Percentiles rank a stretch among this genome's conserved stretches.
phyloP scores from a whole-genome alignment of 2,329 filamentous ascomycete genomes.

The Cladosporium sp. region DNA sequence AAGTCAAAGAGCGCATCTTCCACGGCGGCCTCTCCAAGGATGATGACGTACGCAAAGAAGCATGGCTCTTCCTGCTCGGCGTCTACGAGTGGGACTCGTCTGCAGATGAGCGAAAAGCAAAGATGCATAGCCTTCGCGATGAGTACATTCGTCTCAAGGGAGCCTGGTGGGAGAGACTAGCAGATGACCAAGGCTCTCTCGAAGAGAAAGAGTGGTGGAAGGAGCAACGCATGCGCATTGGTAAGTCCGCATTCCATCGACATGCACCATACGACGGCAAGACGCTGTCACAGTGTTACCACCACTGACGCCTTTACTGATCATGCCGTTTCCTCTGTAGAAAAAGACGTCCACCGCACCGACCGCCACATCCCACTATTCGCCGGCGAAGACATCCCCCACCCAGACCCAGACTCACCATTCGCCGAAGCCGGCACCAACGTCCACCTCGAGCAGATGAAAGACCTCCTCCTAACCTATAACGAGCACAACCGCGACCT shows the following conservation, averaged over 20 bases:
- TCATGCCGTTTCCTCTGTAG: slow-evolving; percentile 59
- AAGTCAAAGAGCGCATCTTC: slow-evolving; percentile 96
- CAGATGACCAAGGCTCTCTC: slow-evolving; percentile 75
- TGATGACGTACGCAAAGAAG: slow-evolving; percentile 91
- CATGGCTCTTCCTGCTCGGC: slow-evolving; percentile 90
- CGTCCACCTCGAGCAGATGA: slow-evolving; percentile 97
- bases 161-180: slow-evolving; percentile 91
- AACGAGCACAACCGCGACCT: slow-evolving; percentile 96
- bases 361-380: slow-evolving; percentile 95
- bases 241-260: slow-evolving; percentile 55
- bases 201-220: slow-evolving; percentile 95
- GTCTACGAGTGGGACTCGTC: slow-evolving; percentile 94
- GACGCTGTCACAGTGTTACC: slow-evolving; percentile 18
- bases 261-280: background rate
- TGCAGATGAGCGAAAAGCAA: slow-evolving; percentile 76
- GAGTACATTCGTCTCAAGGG: slow-evolving; percentile 94
- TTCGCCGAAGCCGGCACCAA: slow-evolving; percentile 94
- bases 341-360: slow-evolving; percentile 97
- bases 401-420: slow-evolving; percentile 92
- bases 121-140: slow-evolving; percentile 82
- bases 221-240: slow-evolving; percentile 89
- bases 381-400: slow-evolving; percentile 91
- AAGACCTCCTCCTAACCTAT: slow-evolving; percentile 97
- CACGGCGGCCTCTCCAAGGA: slow-evolving; percentile 87
- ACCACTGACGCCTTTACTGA: slow-evolving; percentile 39